Evolutionary conservation across 306 rosid genomes (phyloP).

Genomic region (Trifolium fragiferum): DNA sequence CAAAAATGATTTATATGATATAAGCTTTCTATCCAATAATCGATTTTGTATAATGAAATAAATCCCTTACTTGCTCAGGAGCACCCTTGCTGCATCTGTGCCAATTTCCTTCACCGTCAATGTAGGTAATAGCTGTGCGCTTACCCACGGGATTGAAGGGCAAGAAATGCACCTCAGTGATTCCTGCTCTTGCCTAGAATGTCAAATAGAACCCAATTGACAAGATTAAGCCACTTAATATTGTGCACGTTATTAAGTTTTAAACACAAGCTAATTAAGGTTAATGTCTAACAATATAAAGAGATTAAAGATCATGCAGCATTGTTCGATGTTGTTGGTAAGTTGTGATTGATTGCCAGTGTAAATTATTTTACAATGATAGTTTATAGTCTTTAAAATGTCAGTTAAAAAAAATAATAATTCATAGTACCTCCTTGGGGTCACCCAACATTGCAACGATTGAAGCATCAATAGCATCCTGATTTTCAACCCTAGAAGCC

Average conservation of each 20-base stretch:
- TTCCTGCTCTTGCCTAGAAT: constrained; percentile 85
- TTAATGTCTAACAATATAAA: too few relatives aligned
- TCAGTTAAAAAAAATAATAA: too few relatives aligned
- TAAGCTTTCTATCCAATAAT: background rate
- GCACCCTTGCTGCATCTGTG: constrained; percentile 93
- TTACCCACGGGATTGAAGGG: constrained; percentile 92
- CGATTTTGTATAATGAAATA: background rate
- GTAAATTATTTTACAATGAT: too few relatives aligned
- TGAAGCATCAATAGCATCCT: constrained; percentile 90
- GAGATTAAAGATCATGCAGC: too few relatives aligned
- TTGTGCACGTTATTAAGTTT: background rate
- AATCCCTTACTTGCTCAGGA: constrained; percentile 76
- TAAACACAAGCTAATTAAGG: background rate
- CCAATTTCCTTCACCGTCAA: constrained; percentile 68
- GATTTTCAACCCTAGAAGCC: constrained; percentile 87
- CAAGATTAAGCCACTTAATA: constrained; percentile 15
- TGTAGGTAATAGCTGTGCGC: constrained; percentile 87
- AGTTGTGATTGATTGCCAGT: too few relatives aligned
- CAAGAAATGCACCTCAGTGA: constrained; percentile 86
- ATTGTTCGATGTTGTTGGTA: too few relatives aligned
- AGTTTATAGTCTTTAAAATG: too few relatives aligned
- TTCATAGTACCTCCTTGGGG: constrained; percentile 75
- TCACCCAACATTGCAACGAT: constrained; percentile 83
- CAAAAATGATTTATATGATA: background rate
- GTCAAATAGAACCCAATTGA: background rate